Base-by-base conservation (phyloP, 306 rosid genomes). In the Psophocarpus tetragonolobus region DNA sequence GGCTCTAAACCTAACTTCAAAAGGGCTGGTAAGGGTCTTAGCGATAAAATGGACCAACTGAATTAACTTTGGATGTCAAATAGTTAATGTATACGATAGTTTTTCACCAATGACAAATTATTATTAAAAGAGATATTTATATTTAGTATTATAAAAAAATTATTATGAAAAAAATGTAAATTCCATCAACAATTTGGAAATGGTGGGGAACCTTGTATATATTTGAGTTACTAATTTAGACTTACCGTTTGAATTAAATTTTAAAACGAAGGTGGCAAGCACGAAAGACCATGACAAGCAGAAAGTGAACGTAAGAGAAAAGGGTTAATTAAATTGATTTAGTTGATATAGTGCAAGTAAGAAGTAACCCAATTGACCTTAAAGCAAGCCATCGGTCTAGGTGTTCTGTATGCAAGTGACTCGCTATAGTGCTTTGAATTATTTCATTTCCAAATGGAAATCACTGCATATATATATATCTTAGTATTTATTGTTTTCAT, bases 1-100 rank as follows among this genome's bases (percentile, higher is more conserved):
- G 90, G 65, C 58, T 76, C 78, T 85, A 75, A 80, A 73, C 87
- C 88, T 80, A 87, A 84, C 87, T 65, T 32, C 10, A 29, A 60
- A 71, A 48, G 45, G 27, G 45, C 58, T 18, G 20, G 15, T 9
- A 32, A 35, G 70, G 26, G 17, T 24, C 42, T 53, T 8, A 27
- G n/a, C 5, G 53, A 30, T 29, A 48, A 33, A 45, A 35, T 51
- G 14, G 21, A 13, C 44, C 72, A 62, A 64, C 47, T 35, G 47
- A 23, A 32, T 5, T 32, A 9, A 71, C 70, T 74, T 74, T 68
- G 17, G 17, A 63, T 1, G 48, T 68, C 47, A 9, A 57, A n/a
- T n/a, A 9, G 17, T 57, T 14, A 57, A 13, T 26, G 18, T 17
- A 26, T 68, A 47, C 18, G 35, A 26, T 75, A 60, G 26, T 65